A percentile compares a stretch with the other conserved stretches of the same genome.
These are phyloP conservation scores for Kodamaea sagamina DNA, from an alignment of 805 yeast species.

Conservation along the genomic window DNA sequence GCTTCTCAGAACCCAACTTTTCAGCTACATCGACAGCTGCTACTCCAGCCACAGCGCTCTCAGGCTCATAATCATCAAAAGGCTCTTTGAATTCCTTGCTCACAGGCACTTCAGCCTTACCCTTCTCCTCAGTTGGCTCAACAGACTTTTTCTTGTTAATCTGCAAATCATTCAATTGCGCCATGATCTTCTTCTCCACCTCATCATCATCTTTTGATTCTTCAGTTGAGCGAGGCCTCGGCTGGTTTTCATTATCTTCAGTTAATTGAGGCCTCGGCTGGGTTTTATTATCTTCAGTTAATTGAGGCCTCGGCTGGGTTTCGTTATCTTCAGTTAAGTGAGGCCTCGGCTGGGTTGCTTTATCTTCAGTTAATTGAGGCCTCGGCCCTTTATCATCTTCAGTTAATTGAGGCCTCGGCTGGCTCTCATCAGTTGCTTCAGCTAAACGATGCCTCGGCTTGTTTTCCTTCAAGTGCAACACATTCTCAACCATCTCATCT, in stretches of 20 bases:
- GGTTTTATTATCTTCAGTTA: too few relatives aligned
- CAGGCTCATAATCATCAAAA: conserved; percentile 1
- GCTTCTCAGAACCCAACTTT: conserved; percentile 1
- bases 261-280: too few relatives aligned
- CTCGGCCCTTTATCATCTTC: too few relatives aligned
- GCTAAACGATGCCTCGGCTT: conserved; percentile 8
- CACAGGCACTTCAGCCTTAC: background rate
- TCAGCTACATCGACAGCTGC: conserved; percentile 1
- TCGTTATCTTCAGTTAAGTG: too few relatives aligned
- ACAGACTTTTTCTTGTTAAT: background rate
- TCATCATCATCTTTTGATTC: background rate
- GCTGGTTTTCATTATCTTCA: too few relatives aligned
- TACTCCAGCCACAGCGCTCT: background rate
- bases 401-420: conserved; percentile 17
- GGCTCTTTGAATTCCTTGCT: conserved; percentile 1
- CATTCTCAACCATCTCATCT: conserved; percentile 51
- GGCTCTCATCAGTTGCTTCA: background rate
- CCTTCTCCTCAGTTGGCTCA: conserved; percentile 5
- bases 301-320: conserved; percentile 18
- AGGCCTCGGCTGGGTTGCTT: too few relatives aligned
- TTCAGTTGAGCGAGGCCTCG: too few relatives aligned
- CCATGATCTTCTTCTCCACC: conserved; percentile 5
- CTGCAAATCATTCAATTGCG: conserved; percentile 11
- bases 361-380: too few relatives aligned
- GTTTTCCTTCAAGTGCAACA: conserved; percentile 31